Evolutionary conservation across 2,329 filamentous ascomycete genomes (phyloP).

Genomic region (Pseudogymnoascus sp.): DNA sequence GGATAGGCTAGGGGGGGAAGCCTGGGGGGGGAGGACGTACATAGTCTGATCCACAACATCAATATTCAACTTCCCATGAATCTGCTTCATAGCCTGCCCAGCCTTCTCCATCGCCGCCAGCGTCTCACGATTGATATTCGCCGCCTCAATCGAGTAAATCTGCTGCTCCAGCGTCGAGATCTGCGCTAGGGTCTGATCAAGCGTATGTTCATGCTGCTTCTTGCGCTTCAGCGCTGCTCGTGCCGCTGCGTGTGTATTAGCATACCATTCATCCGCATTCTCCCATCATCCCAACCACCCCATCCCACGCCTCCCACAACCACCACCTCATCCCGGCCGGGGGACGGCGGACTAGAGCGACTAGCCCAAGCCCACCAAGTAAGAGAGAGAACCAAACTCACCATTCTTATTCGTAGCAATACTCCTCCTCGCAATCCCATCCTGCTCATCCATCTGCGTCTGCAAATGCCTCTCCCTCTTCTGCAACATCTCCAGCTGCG

Average conservation of each 20-base stretch:
- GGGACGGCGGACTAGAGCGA: too few relatives aligned
- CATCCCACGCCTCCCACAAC: too few relatives aligned
- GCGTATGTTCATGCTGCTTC: constrained; percentile 84
- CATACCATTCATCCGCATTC: too few relatives aligned
- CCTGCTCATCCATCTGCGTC: constrained; percentile 88
- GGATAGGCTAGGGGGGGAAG: background rate
- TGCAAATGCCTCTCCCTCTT: constrained; percentile 90
- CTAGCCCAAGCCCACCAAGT: too few relatives aligned
- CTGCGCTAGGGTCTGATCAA: constrained; percentile 83
- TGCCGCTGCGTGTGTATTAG: constrained; percentile 53
- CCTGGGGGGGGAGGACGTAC: constrained; percentile 44
- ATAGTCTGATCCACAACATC: constrained; percentile 94
- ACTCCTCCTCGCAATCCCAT: constrained; percentile 78
- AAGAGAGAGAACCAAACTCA: too few relatives aligned
- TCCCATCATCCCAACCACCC: too few relatives aligned
- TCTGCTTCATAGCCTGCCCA: constrained; percentile 81
- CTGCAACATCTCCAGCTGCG: constrained; percentile 93
- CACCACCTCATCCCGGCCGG: too few relatives aligned
- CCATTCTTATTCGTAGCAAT: constrained; percentile 84
- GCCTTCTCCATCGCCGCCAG: constrained; percentile 89
- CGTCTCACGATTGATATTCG: constrained; percentile 98
- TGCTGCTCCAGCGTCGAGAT: constrained; percentile 90
- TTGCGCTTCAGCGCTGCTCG: constrained; percentile 86
- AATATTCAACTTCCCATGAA: constrained; percentile 82
- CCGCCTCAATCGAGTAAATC: constrained; percentile 93